Evolutionary conservation across 768 basidiomycete genomes (phyloP).

Genomic region (Galerina sulciceps): DNA sequence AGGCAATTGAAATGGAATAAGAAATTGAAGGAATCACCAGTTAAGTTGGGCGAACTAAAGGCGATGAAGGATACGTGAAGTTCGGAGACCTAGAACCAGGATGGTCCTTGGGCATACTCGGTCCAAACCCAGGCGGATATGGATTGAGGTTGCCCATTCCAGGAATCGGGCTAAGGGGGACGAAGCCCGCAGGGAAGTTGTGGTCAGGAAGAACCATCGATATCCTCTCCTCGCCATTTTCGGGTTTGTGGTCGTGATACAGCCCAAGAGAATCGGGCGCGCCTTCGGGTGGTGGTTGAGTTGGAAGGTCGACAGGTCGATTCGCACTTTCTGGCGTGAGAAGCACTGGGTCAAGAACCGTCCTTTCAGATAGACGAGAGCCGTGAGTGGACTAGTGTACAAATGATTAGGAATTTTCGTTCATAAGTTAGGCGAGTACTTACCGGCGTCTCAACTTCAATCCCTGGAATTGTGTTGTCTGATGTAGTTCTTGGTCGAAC

Average conservation of each 20-base stretch:
- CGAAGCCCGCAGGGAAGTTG: slow-evolving; percentile 40
- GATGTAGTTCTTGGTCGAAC: not conserved
- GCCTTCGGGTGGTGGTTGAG: not conserved
- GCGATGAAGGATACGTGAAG: slow-evolving; percentile 18
- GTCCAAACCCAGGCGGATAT: slow-evolving; percentile 23
- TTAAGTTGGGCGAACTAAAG: slow-evolving; percentile 3
- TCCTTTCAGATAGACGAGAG: slow-evolving; percentile 28
- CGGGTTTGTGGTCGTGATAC: not conserved
- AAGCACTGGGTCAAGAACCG: slow-evolving; percentile 40
- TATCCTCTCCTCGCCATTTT: slow-evolving; percentile 12
- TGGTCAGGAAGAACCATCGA: slow-evolving; percentile 31
- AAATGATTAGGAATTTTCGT: not conserved
- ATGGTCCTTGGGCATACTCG: slow-evolving; percentile 13
- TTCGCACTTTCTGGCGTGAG: slow-evolving; percentile 47
- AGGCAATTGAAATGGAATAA: not conserved
- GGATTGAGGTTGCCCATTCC: slow-evolving; percentile 22
- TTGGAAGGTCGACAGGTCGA: slow-evolving; percentile 19
- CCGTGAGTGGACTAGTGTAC: slow-evolving; percentile 6
- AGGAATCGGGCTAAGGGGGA: slow-evolving; percentile 40
- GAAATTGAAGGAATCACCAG: not conserved
- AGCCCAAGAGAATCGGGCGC: not conserved
- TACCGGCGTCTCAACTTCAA: slow-evolving; percentile 17
- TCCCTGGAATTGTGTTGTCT: slow-evolving; percentile 5
- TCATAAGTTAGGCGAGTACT: not conserved
- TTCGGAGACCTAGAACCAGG: slow-evolving; percentile 9